A percentile compares a stretch with the other conserved stretches of the same genome.
phyloP scores from a whole-genome alignment of 1,284 basidiomycete genomes.

The Melampsora larici-populina region DNA sequence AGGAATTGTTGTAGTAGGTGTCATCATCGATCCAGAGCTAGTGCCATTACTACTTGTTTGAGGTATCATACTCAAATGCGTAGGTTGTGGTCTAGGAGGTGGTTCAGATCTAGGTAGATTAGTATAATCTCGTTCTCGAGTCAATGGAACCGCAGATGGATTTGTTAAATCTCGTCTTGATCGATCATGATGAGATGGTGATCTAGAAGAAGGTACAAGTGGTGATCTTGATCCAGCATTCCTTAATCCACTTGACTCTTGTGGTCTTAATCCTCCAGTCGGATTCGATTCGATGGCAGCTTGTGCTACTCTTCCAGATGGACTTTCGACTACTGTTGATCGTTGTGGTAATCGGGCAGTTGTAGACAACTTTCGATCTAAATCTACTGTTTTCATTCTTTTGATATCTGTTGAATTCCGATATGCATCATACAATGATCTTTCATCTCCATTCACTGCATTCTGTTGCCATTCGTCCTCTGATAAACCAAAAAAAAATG shows the following conservation, averaged over 20 bases:
- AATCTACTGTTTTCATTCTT: constrained; percentile 82
- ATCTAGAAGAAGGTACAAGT: constrained; percentile 51
- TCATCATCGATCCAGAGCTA: constrained; percentile 9
- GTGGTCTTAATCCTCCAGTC: constrained; percentile 49
- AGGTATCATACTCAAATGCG: constrained; percentile 38
- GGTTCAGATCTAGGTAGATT: constrained; percentile 18
- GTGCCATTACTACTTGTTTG: constrained; percentile 19
- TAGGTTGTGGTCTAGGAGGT: no score
- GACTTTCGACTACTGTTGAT: constrained; percentile 92
- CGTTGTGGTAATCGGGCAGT: constrained; percentile 86
- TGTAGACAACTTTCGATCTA: constrained; percentile 90
- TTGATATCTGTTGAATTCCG: constrained; percentile 84
- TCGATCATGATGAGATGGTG: constrained; percentile 49
- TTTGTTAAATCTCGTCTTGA: constrained; percentile 32
- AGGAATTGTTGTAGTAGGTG: constrained; percentile 10
- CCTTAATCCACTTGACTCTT: constrained; percentile 31
- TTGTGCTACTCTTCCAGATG: constrained; percentile 80
- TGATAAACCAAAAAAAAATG: constrained; percentile 17
- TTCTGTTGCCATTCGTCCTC: constrained; percentile 43
- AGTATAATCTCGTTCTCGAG: constrained; percentile 21
- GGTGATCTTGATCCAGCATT: constrained; percentile 54
- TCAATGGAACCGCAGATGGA: not conserved
- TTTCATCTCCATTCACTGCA: constrained; percentile 41
- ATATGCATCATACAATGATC: constrained; percentile 60
- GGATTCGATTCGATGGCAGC: constrained; percentile 58